These are phyloP conservation scores for Setomelanomma holmii DNA, from an alignment of 2,329 filamentous ascomycete genomes.

Conservation along the genomic window DNA sequence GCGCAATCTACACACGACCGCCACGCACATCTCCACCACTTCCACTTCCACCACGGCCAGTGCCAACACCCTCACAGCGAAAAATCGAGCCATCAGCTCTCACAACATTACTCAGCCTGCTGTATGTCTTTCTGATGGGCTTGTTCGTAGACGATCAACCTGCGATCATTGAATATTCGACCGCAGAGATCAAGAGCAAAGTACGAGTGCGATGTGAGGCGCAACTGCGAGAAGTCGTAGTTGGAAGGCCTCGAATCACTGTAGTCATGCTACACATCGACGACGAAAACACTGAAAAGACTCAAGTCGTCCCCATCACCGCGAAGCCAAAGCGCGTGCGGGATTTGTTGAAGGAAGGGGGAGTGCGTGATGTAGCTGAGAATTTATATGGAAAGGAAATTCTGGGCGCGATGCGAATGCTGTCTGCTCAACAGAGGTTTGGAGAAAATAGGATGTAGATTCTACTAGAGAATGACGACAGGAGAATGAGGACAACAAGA, in stretches of 20 bases:
- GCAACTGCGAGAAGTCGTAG: not conserved
- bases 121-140: not conserved
- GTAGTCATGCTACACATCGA: not conserved
- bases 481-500: no score
- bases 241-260: not conserved
- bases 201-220: not conserved
- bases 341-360: slow-evolving; percentile 1
- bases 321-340: slow-evolving; percentile 13
- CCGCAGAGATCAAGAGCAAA: not conserved
- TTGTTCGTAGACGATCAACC: not conserved
- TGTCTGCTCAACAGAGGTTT: not conserved
- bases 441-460: no score
- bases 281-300: not conserved
- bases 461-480: no score
- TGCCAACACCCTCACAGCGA: not conserved
- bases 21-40: not conserved
- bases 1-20: not conserved
- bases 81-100: not conserved
- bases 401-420: slow-evolving; percentile 1
- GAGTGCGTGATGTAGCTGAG: slow-evolving; percentile 1
- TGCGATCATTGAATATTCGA: not conserved
- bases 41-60: not conserved
- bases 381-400: slow-evolving; percentile 11
- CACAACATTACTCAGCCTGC: not conserved
- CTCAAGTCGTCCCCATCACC: not conserved